Percentiles rank a stretch among this genome's conserved stretches.
These are phyloP conservation scores for Corrigiola litoralis DNA, from an alignment of 179 eudicot species.

Conservation along the genomic window DNA sequence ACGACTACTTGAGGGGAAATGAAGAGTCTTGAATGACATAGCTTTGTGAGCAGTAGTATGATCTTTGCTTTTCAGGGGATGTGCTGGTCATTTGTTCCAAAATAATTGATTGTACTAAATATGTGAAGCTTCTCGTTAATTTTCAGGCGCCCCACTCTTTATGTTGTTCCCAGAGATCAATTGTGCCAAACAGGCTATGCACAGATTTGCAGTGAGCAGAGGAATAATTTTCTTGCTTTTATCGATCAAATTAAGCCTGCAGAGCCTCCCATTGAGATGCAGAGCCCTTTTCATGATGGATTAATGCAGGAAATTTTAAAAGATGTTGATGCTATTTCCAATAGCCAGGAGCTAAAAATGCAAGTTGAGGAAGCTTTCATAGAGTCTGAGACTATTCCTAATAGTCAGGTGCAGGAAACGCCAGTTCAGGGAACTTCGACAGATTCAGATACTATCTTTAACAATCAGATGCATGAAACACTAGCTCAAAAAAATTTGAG, in stretches of 20 bases:
- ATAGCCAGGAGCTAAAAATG: constrained; percentile 7
- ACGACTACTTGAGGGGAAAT: too few species aligned
- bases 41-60: too few species aligned
- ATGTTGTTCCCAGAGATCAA: constrained; percentile 85
- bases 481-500: not conserved
- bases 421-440: constrained; percentile 34
- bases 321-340: not conserved
- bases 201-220: constrained; percentile 64
- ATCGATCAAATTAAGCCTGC: constrained; percentile 65
- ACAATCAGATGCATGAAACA: not conserved
- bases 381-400: constrained; percentile 3
- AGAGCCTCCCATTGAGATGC: constrained; percentile 33
- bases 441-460: not conserved
- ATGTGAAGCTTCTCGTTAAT: not conserved
- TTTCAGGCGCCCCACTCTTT: constrained; percentile 85
- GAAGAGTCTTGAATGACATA: too few species aligned
- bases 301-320: constrained; percentile 6
- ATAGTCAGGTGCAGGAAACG: constrained; percentile 11
- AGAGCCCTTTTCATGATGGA: constrained; percentile 26
- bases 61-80: not conserved
- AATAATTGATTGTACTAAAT: not conserved
- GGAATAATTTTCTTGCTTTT: constrained; percentile 66
- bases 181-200: constrained; percentile 63
- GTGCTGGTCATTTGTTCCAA: not conserved
- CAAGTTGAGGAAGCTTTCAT: constrained; percentile 14